Conservation (phyloP, 495 filamentous ascomycete genomes). For the Echria macrotheca region DNA sequence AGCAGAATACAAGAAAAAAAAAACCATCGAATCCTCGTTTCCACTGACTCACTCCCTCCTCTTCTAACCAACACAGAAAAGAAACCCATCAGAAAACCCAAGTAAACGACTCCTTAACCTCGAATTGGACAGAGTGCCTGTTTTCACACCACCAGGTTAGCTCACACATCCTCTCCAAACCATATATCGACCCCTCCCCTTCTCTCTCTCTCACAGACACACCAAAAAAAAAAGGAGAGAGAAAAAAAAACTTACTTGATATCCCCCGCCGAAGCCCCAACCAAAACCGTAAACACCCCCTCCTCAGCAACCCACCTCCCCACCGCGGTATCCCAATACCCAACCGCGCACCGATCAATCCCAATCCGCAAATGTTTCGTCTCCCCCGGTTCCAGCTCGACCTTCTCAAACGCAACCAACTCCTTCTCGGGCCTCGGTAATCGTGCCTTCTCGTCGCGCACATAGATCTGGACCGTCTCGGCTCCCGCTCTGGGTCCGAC, state of each 20-base stretch:
- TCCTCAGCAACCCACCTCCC: conserved; percentile 73
- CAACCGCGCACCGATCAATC: conserved; percentile 69
- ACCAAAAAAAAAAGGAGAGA: background rate
- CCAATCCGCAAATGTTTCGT: conserved; percentile 58
- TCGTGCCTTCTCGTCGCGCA: conserved; percentile 48
- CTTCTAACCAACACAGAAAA: no score
- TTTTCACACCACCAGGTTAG: conserved; percentile 9
- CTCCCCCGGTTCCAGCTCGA: conserved; percentile 63
- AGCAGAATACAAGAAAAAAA: no score
- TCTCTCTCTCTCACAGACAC: no score
- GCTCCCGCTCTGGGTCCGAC: conserved; percentile 59
- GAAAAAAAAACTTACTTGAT: conserved; percentile 32
- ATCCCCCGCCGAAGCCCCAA: conserved; percentile 51
- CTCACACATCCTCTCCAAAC: background rate
- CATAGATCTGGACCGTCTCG: conserved; percentile 77
- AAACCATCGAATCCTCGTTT: no score
- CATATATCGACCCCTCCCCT: no score
- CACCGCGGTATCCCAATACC: conserved; percentile 72
- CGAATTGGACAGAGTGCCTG: conserved; percentile 46
- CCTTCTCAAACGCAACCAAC: conserved; percentile 76
- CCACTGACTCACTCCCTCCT: no score
- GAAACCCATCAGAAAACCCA: conserved; percentile 41
- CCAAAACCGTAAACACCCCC: conserved; percentile 61
- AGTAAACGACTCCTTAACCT: conserved; percentile 53
- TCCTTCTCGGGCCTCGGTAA: conserved; percentile 70